phyloP scores from a whole-genome alignment of 306 rosid genomes.

The Benincasa hispida region DNA sequence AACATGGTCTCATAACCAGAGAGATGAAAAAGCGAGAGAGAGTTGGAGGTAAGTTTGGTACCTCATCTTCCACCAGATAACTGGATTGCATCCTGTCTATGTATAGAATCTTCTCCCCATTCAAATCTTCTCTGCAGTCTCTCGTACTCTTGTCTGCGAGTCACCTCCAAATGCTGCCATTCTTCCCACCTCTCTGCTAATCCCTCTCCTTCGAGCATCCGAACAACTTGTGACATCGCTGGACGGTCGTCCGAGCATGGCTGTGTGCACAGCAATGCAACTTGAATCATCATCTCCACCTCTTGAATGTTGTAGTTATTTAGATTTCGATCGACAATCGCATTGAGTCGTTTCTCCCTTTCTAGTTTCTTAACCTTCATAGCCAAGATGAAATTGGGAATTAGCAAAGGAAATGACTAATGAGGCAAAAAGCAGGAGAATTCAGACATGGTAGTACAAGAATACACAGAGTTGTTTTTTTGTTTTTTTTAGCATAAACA shows the following conservation, averaged over 20 bases:
- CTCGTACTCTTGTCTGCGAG: conserved; percentile 77
- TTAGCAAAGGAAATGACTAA: conserved; percentile 5
- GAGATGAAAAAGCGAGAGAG: background rate
- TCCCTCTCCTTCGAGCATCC: conserved; percentile 98
- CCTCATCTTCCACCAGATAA: conserved; percentile 85
- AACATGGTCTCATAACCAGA: background rate
- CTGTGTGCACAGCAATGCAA: conserved; percentile 92
- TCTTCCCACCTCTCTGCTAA: conserved; percentile 99
- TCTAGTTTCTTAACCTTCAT: conserved; percentile 86
- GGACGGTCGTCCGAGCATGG: conserved; percentile 94
- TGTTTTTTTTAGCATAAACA: background rate
- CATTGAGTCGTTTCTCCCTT: conserved; percentile 66
- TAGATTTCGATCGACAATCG: conserved; percentile 72
- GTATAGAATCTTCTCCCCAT: conserved; percentile 91
- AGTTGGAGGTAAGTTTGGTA: background rate
- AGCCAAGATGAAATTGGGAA: background rate
- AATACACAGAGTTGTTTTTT: background rate
- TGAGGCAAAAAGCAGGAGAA: background rate
- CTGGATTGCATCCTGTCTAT: conserved; percentile 86
- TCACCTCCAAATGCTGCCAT: conserved; percentile 90
- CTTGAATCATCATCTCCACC: conserved; percentile 91
- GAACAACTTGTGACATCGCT: conserved; percentile 85
- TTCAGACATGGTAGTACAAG: background rate
- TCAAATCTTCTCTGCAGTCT: conserved; percentile 89
- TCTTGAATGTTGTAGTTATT: conserved; percentile 52